These are phyloP conservation scores for Solanum paucissectum DNA, from an alignment of 257 asterid genomes.

Conservation along the genomic window DNA sequence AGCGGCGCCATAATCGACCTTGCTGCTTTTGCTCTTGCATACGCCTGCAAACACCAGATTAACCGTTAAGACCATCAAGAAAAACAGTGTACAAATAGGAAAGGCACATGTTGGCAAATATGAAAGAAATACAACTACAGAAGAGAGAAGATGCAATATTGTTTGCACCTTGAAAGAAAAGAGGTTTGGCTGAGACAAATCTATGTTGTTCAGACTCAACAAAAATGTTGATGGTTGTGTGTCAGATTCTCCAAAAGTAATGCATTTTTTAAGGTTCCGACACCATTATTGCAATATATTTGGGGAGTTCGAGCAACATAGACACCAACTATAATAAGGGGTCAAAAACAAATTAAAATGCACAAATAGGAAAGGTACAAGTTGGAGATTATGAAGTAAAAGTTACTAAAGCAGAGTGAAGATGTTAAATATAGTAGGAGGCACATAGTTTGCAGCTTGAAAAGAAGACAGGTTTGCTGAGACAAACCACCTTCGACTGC, in stretches of 20 bases:
- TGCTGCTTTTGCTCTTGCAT: conserved; percentile 68
- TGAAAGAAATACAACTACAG: background rate
- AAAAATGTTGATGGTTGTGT: background rate
- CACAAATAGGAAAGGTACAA: background rate
- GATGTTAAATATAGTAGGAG: background rate
- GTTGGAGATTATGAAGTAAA: background rate
- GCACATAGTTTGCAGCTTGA: background rate
- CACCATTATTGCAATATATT: background rate
- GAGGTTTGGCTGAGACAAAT: background rate
- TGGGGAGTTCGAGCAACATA: background rate
- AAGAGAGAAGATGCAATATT: background rate
- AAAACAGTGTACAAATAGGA: background rate
- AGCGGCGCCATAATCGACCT: conserved; percentile 49
- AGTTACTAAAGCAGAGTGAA: background rate
- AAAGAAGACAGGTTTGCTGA: background rate
- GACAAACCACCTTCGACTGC: background rate
- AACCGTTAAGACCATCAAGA: background rate
- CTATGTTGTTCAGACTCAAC: background rate
- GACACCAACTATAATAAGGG: background rate
- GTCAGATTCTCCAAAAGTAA: background rate
- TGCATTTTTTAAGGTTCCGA: background rate
- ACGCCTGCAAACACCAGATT: conserved; percentile 37
- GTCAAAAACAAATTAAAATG: background rate
- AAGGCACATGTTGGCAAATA: background rate
- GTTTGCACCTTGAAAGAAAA: background rate